Base-by-base conservation (phyloP, 1,284 basidiomycete species). In the Cerrena zonata region DNA sequence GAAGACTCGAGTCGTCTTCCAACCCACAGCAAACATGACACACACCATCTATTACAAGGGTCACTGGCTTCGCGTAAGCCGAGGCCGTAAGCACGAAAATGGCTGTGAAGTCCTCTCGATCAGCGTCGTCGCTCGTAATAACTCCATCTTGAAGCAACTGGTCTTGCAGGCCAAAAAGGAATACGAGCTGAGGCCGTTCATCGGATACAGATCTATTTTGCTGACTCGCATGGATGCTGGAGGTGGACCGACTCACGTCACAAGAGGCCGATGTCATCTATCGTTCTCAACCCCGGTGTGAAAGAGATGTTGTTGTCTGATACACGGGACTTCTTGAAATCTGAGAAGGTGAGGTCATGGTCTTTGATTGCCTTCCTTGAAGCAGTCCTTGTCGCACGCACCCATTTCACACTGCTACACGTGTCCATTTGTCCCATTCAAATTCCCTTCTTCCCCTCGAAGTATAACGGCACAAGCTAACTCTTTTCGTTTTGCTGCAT, bases 141-240 rank as follows among this genome's bases (percentile, higher is more conserved):
- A 90, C 69, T 77, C 78, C 40, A 84, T 90, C 60, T 77, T 90
- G 59, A 90, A 90, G 68, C 85, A 89, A 67, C 82, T 90, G 53
- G 86, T 90, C 37, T 77, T 89, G n/a, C 84, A 89, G 61, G 87
- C 87, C n/a, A 90, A 90, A 73, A 80, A 79, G 61, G 86, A 88
- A 61, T 90, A 90, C 61, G 88, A 66, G 86, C 86, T 0, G 86
- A 89, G 62, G 81, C 86, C 36, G 78, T 89, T 34, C 87, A 90
- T 61, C 78, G 87, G 42, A 87, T 90, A 56, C 86, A 90, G 65
- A 89, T 90, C 34, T 90, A 89, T 64, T 89, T 90, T 62, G 88
- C 88, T 12, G 87, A 89, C 65, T 84, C 84, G n/a, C 86, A 90
- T 65, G 88, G 87, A 24, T 82, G 80, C 47, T 90, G 88, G 88